phyloP scores from a whole-genome alignment of 805 yeast species.

The Saturnispora gosingensis region DNA sequence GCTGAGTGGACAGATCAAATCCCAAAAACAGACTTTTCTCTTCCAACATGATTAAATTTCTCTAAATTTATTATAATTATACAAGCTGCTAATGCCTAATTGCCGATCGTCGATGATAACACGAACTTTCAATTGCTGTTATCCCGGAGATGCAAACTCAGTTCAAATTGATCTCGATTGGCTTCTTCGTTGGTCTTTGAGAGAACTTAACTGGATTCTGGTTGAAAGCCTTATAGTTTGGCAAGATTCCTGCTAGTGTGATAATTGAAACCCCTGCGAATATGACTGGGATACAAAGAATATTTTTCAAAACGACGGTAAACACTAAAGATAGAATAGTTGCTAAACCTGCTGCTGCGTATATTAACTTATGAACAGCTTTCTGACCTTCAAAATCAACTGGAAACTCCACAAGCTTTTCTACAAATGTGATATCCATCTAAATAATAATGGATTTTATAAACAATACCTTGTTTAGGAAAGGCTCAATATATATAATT shows the following conservation, averaged over 20 bases:
- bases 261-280: constrained; percentile 31
- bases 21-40: constrained; percentile 42
- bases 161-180: constrained; percentile 10
- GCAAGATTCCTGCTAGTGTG: constrained; percentile 35
- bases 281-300: constrained; percentile 30
- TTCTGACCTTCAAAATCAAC: constrained; percentile 50
- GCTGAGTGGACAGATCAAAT: constrained; percentile 85
- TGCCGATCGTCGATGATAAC: no score
- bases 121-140: background rate
- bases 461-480: background rate
- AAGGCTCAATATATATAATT: background rate
- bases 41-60: constrained; percentile 2
- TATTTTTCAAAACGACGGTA: constrained; percentile 41
- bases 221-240: constrained; percentile 52
- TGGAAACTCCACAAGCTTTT: constrained; percentile 20
- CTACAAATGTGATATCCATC: constrained; percentile 14
- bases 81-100: no score
- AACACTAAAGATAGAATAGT: constrained; percentile 33
- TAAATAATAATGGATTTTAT: background rate
- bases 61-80: background rate
- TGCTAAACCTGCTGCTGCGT: constrained; percentile 22
- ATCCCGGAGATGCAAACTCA: background rate
- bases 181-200: constrained; percentile 10
- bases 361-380: constrained; percentile 29
- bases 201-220: constrained; percentile 43